Evolutionary conservation across 441 rosid genomes (phyloP), one percentile per base, ranked within the genome.

Genomic region (Brassica balearica): DNA sequence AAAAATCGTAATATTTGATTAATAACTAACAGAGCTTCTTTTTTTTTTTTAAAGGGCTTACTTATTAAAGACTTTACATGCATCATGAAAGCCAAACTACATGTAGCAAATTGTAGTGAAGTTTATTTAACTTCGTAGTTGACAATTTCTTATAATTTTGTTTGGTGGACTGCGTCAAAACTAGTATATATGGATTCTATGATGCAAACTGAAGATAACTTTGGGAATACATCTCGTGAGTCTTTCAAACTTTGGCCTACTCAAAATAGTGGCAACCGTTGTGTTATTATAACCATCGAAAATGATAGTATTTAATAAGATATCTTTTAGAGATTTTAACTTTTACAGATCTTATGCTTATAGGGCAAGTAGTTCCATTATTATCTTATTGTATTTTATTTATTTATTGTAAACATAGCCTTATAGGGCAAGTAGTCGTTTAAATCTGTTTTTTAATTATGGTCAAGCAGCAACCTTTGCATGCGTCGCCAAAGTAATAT

Each of bases 381-480:
- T 34, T 67, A 58, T 61, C 5, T 41, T 41, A 53, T 15, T n/a
- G 3, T 25, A 25, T 25, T 25, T 29, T 29, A 29, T 34, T 36
- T 65, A 2, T 0, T 22, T 4, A 25, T 27, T 48, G 19, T 23
- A 38, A 20, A 25, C 60, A 59, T 66, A 32, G 72, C 82, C 82
- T 79, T 79, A 62, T 68, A 8, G 66, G 62, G 62, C 75, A 79
- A 69, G 82, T 56, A 8, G 79, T 55, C 8, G 41, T 41, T 53
- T 12, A 25, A 25, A 27, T 53, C 7, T 53, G 3, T 53, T 53
- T 34, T 53, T 6, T 53, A 55, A 27, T 12, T 17, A 68, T 41
- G 68, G 82, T 69, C 82, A 69, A 79, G 58, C 56, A 56, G 22
- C 63, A 64, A 58, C 46, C 56, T 74, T 74, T 69, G 75, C 72